Percentiles rank a stretch among this genome's conserved stretches.
phyloP scores from a whole-genome alignment of 176 grass and related monocot species.

The Oryza punctata region DNA sequence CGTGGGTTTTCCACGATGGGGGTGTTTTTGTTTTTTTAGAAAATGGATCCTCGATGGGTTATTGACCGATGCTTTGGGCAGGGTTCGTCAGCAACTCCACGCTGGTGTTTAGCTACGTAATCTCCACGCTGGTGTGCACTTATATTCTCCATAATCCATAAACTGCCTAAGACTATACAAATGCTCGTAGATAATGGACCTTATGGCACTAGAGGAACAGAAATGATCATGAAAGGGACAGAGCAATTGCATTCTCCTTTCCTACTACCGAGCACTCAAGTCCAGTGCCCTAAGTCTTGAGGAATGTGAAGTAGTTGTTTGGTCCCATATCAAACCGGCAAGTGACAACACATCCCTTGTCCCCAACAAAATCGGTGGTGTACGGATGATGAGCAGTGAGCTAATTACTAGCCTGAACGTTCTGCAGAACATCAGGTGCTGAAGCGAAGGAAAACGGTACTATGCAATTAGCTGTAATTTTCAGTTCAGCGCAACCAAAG shows the following conservation, averaged over 20 bases:
- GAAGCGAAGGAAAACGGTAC: neutral
- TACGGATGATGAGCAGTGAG: neutral
- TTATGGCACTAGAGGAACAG: neutral
- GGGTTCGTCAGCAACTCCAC: too few relatives aligned
- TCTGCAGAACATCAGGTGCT: neutral
- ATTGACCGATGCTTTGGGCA: too few relatives aligned
- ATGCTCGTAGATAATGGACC: neutral
- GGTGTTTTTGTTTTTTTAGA: too few relatives aligned
- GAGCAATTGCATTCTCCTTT: neutral
- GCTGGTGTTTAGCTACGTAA: neutral
- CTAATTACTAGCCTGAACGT: neutral
- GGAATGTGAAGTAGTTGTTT: neutral
- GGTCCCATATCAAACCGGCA: constrained; percentile 8
- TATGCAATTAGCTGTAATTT: neutral
- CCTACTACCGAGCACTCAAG: neutral
- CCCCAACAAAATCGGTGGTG: neutral
- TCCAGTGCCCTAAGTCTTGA: neutral
- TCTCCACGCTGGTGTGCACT: neutral
- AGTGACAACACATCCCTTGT: neutral
- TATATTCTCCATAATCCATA: neutral
- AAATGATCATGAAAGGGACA: constrained; percentile 18
- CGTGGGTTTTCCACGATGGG: neutral
- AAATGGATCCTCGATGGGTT: too few relatives aligned
- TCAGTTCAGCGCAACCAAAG: neutral
- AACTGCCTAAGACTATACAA: neutral